A percentile compares a stretch with the other conserved stretches of the same genome.
Conservation (phyloP, 148 eudicot species). For the Oxyria digyna region DNA sequence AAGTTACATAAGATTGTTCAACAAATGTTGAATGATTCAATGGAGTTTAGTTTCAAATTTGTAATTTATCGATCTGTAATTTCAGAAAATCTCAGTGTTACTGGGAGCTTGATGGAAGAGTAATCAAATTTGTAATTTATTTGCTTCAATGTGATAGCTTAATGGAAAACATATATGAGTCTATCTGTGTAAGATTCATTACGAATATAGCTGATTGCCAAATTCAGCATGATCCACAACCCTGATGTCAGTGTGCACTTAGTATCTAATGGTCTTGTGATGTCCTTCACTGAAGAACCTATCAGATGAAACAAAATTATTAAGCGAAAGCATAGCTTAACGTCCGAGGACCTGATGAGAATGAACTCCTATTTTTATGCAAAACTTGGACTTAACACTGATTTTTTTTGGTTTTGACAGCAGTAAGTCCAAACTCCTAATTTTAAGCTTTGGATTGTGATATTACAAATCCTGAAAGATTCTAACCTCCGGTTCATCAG, state of each 20-base stretch:
- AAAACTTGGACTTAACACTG: neutral
- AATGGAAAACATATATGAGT: no score
- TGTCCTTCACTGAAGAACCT: conserved; percentile 86
- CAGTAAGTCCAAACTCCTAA: no score
- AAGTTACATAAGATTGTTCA: no score
- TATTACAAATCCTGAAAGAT: neutral
- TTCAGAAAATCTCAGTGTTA: no score
- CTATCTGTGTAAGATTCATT: neutral
- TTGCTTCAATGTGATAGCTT: neutral
- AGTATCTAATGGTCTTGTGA: conserved; percentile 63
- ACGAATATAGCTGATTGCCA: conserved; percentile 52
- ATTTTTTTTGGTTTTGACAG: no score
- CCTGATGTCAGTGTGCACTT: conserved; percentile 73
- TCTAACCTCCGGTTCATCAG: conserved; percentile 83
- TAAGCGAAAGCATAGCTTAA: neutral
- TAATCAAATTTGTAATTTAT: neutral
- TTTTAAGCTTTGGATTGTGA: no score
- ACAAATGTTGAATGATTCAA: neutral
- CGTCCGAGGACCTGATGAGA: neutral
- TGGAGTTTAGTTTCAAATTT: neutral
- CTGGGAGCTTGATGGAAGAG: neutral
- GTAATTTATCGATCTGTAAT: no score
- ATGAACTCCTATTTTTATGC: neutral
- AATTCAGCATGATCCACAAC: conserved; percentile 87
- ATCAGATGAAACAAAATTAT: conserved; percentile 9